Base-by-base conservation (phyloP, 805 yeast genomes). In the Barnettozyma siamensis region DNA sequence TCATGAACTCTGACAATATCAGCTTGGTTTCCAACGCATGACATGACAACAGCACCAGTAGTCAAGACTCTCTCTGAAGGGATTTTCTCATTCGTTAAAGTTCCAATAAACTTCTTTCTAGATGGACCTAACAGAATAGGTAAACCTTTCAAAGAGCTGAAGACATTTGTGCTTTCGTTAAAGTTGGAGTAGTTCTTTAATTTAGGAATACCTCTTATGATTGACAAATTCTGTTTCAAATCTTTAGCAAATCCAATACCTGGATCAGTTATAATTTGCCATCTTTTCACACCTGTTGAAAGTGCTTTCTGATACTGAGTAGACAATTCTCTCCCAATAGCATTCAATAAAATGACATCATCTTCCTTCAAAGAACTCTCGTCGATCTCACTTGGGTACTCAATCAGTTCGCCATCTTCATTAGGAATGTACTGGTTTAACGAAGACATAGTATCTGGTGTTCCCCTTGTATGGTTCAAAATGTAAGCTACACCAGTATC, bases 191-290 rank as follows among this genome's bases (percentile, higher is more conserved):
- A 82, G 24, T 65, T 61, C 55, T 80, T 80, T 53, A 67, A 60
- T 24, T 46, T 51, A 37, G 62, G 74, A 45, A 70, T 49, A 16
- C 76, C 69, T 45, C 77, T 72, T 23, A 93, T 70, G 1, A 88
- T 52, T 18, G 71, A 70, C 26, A 89, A 49, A 59, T 89, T 91
- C 55, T 89, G 95, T 7, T 58, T 49, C n/a, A 72, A 52, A 40
- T 71, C 73, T 59, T 93, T 93, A n/a, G 98, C 97, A 63, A 93
- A 93, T 2, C 99, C 99, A 32, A 93, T 64, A 2, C 99, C 99
- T 1, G 99, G 99, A 58, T 93, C 99, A 4, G 88, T 55, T 15
- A 93, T 78, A 3, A 93, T 66, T 62, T 93, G 98, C 96, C 96
- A 93, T 60, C 91, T 78, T 44, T 72, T 69, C 2, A 91, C 77